Conservation (phyloP, 441 rosid species). For the Populus tomentosa region DNA sequence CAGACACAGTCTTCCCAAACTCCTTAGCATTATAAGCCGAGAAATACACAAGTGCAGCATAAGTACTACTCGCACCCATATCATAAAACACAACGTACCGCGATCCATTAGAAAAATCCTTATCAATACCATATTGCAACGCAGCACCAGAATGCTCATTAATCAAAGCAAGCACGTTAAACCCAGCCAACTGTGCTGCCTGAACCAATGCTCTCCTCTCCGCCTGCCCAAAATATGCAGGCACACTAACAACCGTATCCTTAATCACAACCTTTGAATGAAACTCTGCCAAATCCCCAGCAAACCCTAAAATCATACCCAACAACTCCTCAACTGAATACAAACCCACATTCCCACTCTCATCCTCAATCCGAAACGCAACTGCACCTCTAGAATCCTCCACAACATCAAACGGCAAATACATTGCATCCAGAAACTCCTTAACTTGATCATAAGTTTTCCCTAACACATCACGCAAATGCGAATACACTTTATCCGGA, state of each 20-base stretch:
- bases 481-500: slow-evolving; percentile 78
- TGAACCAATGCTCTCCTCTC: slow-evolving; percentile 80
- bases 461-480: slow-evolving; percentile 73
- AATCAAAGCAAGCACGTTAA: slow-evolving; percentile 68
- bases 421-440: slow-evolving; percentile 49
- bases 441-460: slow-evolving; percentile 67
- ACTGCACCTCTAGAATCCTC: slow-evolving; percentile 81
- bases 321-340: slow-evolving; percentile 83
- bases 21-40: slow-evolving; percentile 78
- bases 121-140: slow-evolving; percentile 95
- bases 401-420: slow-evolving; percentile 60
- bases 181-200: slow-evolving; percentile 90
- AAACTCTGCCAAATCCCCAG: slow-evolving; percentile 65
- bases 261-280: slow-evolving; percentile 62
- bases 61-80: slow-evolving; percentile 89
- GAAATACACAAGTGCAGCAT: slow-evolving; percentile 81
- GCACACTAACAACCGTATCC: slow-evolving; percentile 78
- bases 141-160: slow-evolving; percentile 97
- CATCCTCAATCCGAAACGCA: slow-evolving; percentile 54
- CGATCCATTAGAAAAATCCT: slow-evolving; percentile 82
- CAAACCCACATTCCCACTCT: slow-evolving; percentile 19
- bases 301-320: slow-evolving; percentile 76
- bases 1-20: slow-evolving; percentile 73
- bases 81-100: slow-evolving; percentile 87
- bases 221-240: slow-evolving; percentile 92